phyloP scores from a whole-genome alignment of 1,284 basidiomycete genomes.

The Spongiforma sp. region DNA sequence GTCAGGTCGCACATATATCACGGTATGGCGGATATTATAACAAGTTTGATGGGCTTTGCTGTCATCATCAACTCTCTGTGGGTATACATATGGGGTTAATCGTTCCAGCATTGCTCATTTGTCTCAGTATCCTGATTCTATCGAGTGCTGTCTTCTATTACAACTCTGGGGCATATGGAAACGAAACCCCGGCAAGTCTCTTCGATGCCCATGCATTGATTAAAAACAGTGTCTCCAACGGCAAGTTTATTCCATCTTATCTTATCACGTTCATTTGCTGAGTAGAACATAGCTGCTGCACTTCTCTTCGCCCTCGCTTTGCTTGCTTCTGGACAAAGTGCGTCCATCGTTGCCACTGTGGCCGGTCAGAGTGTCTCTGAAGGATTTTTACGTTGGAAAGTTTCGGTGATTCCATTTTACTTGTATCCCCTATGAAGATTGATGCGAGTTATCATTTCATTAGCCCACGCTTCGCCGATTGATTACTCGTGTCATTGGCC shows the following conservation, averaged over 20 bases:
- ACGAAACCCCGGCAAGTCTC: constrained; percentile 67
- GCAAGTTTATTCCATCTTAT: constrained; percentile 45
- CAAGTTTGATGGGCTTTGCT: constrained; percentile 79
- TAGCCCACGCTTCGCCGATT: constrained; percentile 84
- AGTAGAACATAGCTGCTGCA: constrained; percentile 60
- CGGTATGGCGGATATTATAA: constrained; percentile 70
- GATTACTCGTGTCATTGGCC: constrained; percentile 82
- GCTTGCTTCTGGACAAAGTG: constrained; percentile 89
- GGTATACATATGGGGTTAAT: constrained; percentile 22
- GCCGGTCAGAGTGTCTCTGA: constrained; percentile 94
- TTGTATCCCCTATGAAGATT: constrained; percentile 5
- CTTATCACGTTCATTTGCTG: constrained; percentile 21
- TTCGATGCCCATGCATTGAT: constrained; percentile 86
- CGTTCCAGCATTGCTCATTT: constrained; percentile 1
- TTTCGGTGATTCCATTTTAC: constrained; percentile 64
- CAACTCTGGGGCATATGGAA: constrained; percentile 39
- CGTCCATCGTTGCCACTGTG: constrained; percentile 91
- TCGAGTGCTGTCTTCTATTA: constrained; percentile 80
- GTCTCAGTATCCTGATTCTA: constrained; percentile 68
- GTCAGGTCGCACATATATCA: constrained; percentile 81
- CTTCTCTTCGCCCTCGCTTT: constrained; percentile 88
- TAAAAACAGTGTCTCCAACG: constrained; percentile 64
- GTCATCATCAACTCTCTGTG: constrained; percentile 88
- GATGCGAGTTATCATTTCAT: not conserved
- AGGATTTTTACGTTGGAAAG: constrained; percentile 91